These are phyloP conservation scores for Penicillium sp. DNA, from an alignment of 2,329 filamentous ascomycete genomes.

Conservation along the genomic window DNA sequence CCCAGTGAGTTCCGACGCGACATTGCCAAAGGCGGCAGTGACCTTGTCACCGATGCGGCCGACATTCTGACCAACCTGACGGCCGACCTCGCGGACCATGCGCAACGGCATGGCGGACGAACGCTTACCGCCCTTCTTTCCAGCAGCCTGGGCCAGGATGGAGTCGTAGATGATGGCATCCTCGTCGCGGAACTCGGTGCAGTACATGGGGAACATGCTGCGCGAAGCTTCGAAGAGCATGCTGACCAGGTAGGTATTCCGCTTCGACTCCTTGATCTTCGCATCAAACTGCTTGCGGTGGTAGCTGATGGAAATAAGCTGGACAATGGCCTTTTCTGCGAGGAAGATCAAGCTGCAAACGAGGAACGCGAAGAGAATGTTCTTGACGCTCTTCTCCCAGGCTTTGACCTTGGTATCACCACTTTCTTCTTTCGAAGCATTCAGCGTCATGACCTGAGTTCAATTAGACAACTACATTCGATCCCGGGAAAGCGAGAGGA, in stretches of 20 bases:
- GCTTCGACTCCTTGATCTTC: conserved; percentile 83
- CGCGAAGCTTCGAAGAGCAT: conserved; percentile 87
- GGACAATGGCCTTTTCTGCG: conserved; percentile 55
- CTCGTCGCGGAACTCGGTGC: conserved; percentile 81
- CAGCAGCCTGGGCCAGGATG: conserved; percentile 58
- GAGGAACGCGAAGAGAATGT: conserved; percentile 54
- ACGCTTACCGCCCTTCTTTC: conserved; percentile 49
- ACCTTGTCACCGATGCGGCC: conserved; percentile 87
- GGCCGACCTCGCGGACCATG: conserved; percentile 51
- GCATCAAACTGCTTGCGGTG: conserved; percentile 61
- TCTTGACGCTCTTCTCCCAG: conserved; percentile 54
- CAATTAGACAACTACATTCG: not conserved
- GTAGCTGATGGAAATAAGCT: conserved; percentile 63
- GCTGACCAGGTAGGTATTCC: conserved; percentile 71
- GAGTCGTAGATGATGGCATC: conserved; percentile 88
- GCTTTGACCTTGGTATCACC: conserved; percentile 31
- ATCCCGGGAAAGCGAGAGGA: not conserved
- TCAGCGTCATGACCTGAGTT: conserved; percentile 40
- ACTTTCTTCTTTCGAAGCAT: conserved; percentile 32
- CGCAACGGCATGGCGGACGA: conserved; percentile 71
- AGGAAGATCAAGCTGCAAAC: conserved; percentile 54
- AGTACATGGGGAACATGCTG: conserved; percentile 85
- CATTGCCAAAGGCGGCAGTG: conserved; percentile 84
- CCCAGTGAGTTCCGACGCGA: conserved; percentile 90
- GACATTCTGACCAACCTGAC: conserved; percentile 64